Percentiles rank a stretch among this genome's conserved stretches.
Evolutionary conservation across 176 grass and related monocot genomes (phyloP).

Genomic region (Eragrostis nindensis): DNA sequence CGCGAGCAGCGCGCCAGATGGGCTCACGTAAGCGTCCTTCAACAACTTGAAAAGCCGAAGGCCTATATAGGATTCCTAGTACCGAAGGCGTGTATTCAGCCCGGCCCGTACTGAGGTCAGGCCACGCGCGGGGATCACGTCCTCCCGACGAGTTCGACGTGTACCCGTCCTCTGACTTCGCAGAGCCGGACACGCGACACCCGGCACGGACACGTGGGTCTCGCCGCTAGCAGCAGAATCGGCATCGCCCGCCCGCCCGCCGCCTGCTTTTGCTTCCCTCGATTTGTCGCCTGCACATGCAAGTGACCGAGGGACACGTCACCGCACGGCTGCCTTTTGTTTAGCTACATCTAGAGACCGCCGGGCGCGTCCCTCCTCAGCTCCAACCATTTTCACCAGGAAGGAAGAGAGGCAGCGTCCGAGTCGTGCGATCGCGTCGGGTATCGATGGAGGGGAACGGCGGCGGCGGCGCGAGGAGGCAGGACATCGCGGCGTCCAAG

Average conservation of each 20-base stretch:
- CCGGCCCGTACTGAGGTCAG: no score
- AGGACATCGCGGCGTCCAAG: slow-evolving; percentile 8
- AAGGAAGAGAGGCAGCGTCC: neutral
- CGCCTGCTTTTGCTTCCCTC: neutral
- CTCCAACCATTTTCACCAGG: neutral
- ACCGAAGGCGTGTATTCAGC: no score
- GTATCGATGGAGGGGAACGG: slow-evolving; percentile 25
- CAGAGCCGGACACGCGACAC: slow-evolving; percentile 19
- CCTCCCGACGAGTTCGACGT: neutral
- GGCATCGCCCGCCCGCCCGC: neutral
- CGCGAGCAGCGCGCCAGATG: no score
- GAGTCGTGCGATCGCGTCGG: neutral
- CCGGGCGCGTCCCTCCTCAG: neutral
- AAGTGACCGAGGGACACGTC: slow-evolving; percentile 3
- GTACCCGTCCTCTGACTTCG: slow-evolving; percentile 9
- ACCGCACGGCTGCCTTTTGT: neutral
- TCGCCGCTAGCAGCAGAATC: neutral
- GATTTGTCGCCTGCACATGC: neutral
- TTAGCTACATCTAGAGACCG: neutral
- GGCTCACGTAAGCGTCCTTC: no score
- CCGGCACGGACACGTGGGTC: neutral
- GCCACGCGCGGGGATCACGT: no score
- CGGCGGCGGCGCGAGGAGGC: slow-evolving; percentile 6
- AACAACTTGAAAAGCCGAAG: no score
- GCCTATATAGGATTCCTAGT: no score